Conservation (phyloP, 257 asterid genomes). For the Nicotiana tabacum region DNA sequence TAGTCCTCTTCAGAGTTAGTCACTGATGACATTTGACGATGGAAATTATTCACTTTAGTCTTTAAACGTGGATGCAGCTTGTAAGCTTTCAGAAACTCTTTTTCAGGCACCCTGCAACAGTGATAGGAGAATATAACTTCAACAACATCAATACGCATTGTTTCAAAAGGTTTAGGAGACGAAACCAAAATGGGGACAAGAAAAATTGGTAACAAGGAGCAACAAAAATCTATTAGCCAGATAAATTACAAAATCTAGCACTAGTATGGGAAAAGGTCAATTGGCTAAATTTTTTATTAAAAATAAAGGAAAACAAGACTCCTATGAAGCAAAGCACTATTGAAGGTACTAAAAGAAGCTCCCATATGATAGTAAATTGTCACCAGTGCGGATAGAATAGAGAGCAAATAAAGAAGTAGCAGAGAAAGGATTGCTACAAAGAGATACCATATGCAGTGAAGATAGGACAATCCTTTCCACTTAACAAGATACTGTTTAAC, state of each 20-base stretch:
- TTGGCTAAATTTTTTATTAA: neutral
- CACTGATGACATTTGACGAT: slow-evolving; percentile 62
- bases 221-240: neutral
- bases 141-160: neutral
- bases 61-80: slow-evolving; percentile 85
- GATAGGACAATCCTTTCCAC: slow-evolving; percentile 94
- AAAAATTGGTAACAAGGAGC: neutral
- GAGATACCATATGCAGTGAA: slow-evolving; percentile 84
- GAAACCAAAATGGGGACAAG: neutral
- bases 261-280: neutral
- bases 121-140: neutral
- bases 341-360: neutral
- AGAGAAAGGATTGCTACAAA: neutral
- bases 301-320: neutral
- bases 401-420: neutral
- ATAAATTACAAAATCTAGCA: neutral
- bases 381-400: neutral
- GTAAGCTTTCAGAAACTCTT: slow-evolving; percentile 76
- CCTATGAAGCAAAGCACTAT: neutral
- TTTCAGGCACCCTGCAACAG: slow-evolving; percentile 88
- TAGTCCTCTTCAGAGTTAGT: slow-evolving; percentile 54
- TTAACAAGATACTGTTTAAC: slow-evolving; percentile 89
- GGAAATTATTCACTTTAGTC: slow-evolving; percentile 82
- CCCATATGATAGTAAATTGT: slow-evolving; percentile 2
- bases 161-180: neutral